Evolutionary conservation across 768 basidiomycete species (phyloP), one percentile per base, ranked within the genome.

Genomic region (Mycena vitilis): DNA sequence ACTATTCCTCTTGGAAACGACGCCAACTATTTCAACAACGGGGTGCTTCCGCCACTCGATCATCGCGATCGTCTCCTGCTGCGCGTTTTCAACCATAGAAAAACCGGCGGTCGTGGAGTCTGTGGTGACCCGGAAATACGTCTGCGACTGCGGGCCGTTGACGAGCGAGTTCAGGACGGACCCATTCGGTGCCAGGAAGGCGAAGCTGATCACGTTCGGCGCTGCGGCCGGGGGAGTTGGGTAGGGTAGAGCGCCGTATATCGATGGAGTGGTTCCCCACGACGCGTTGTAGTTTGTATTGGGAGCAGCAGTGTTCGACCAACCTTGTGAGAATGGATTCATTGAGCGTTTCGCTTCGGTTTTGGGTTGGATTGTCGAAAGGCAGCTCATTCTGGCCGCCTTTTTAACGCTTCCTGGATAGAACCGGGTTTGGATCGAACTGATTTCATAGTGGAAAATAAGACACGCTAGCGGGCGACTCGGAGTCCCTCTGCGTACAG

Each of bases 71-170:
- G 72, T 78, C 34, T 76, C 74, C 47, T 77, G 76, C 16, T 76
- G 74, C 6, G 71, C 71, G 62, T 81, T 78, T 63, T 81, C 80
- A 70, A 82, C 73, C 42, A 83, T 59, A 10, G 82, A 83, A 63
- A 76, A 75, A 1, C 76, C 78, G 22, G 78, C 75, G 3, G 73
- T 70, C 13, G 74, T 73, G 25, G 78, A 60, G 62, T 78, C 77
- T n/a, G 82, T 83, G 25, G 71, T 76, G 69, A 85, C 54, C 60
- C 79, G 80, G 73, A 82, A 84, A n/a, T 73, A 76, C 16, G 78
- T 78, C 71, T 79, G 79, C 36, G 74, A 73, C 66, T 78, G 77
- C 0, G 84, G 79, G 2, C 81, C 82, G 53, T 80, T 62, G 54
- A 85, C 77, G 42, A 63, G 70, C 63, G 78, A 83, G 70, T 84